These are phyloP conservation scores for Coemansia sp. DNA, from an alignment of 192 early-diverging fungal species.

Conservation along the genomic window DNA sequence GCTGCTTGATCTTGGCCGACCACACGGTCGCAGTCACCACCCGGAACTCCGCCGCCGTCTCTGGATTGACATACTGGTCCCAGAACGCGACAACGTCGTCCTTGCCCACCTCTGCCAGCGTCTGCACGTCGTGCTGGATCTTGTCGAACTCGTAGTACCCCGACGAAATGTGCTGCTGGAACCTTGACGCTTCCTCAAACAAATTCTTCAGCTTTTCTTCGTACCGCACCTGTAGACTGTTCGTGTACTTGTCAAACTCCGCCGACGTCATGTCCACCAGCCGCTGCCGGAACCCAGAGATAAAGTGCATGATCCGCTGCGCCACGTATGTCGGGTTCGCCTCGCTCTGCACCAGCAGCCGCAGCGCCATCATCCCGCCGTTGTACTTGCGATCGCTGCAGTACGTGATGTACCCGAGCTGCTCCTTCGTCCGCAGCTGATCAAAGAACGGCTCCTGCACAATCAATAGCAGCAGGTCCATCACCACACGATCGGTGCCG, in stretches of 20 bases:
- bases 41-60: slow-evolving; percentile 16
- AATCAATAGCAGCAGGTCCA: slow-evolving; percentile 78
- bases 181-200: slow-evolving; percentile 60
- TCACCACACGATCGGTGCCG: slow-evolving; percentile 59
- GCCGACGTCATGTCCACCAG: slow-evolving; percentile 63
- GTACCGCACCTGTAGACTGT: slow-evolving; percentile 60
- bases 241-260: slow-evolving; percentile 64
- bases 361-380: slow-evolving; percentile 72
- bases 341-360: slow-evolving; percentile 88
- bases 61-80: slow-evolving; percentile 31
- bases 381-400: slow-evolving; percentile 60
- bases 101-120: slow-evolving; percentile 13
- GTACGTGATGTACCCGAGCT: slow-evolving; percentile 70
- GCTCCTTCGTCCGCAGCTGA: slow-evolving; percentile 89
- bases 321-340: slow-evolving; percentile 76
- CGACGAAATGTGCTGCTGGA: slow-evolving; percentile 67
- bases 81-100: slow-evolving; percentile 41
- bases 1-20: slow-evolving; percentile 38
- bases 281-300: slow-evolving; percentile 56
- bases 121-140: slow-evolving; percentile 21
- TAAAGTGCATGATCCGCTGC: slow-evolving; percentile 74
- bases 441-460: slow-evolving; percentile 89
- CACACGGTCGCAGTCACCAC: slow-evolving; percentile 26
- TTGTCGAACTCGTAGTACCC: slow-evolving; percentile 83
- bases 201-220: slow-evolving; percentile 78